These are phyloP conservation scores for Luffa aegyptiaca DNA, from an alignment of 306 rosid genomes.

Conservation along the genomic window DNA sequence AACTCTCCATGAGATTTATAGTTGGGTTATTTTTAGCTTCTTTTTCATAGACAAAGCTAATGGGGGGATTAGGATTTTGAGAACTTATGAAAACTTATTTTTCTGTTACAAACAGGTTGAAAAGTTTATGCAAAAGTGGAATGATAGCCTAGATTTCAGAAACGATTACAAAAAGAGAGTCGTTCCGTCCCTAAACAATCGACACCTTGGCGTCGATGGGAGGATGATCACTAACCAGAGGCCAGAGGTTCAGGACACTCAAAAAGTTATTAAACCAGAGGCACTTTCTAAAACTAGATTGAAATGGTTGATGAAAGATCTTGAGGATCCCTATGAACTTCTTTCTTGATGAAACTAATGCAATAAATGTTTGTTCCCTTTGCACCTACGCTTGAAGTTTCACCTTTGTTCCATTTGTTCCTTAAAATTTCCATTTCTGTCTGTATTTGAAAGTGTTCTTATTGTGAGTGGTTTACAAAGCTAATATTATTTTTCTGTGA, in stretches of 20 bases:
- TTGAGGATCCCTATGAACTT: background rate
- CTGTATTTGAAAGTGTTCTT: background rate
- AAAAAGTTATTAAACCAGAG: background rate
- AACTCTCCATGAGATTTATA: background rate
- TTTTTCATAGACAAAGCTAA: background rate
- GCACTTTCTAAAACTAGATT: constrained; percentile 5
- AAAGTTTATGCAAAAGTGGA: constrained; percentile 13
- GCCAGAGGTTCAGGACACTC: background rate
- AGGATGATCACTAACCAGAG: background rate
- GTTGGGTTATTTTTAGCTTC: background rate
- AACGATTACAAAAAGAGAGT: constrained; percentile 9
- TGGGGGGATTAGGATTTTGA: background rate
- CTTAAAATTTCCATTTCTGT: background rate
- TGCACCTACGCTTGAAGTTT: background rate
- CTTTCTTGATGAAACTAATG: background rate
- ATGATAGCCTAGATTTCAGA: background rate
- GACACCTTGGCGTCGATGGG: background rate
- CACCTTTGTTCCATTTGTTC: background rate
- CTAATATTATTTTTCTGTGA: background rate
- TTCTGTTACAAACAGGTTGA: constrained; percentile 1
- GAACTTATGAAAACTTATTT: background rate
- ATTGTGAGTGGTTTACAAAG: background rate
- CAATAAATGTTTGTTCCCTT: background rate
- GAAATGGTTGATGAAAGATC: constrained; percentile 14
- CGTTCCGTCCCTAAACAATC: background rate